Evolutionary conservation across 345 rosid genomes (phyloP).

Genomic region (Brassica napus): Da-Ae NC_063444.1:17379501-17380000

Average conservation of each 20-base stretch:
- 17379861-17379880: conserved; percentile 80
- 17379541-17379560: conserved; percentile 19
- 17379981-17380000: conserved; percentile 6
- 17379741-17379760: conserved; percentile 54
- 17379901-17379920: conserved; percentile 57
- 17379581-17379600: conserved; percentile 24
- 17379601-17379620: conserved; percentile 33
- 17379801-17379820: not conserved
- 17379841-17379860: conserved; percentile 40
- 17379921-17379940: conserved; percentile 69
- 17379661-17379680: no score
- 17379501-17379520: conserved; percentile 38
- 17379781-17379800: conserved; percentile 21
- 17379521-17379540: conserved; percentile 20
- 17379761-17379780: conserved; percentile 96
- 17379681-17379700: no score
- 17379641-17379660: not conserved
- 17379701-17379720: no score
- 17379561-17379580: conserved; percentile 34
- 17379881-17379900: conserved; percentile 72
- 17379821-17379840: not conserved
- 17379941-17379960: conserved; percentile 68
- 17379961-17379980: not conserved
- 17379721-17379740: no score
- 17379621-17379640: conserved; percentile 21